Base-by-base conservation (phyloP, 495 filamentous ascomycete genomes). In the Trichoderma reesei region DNA sequence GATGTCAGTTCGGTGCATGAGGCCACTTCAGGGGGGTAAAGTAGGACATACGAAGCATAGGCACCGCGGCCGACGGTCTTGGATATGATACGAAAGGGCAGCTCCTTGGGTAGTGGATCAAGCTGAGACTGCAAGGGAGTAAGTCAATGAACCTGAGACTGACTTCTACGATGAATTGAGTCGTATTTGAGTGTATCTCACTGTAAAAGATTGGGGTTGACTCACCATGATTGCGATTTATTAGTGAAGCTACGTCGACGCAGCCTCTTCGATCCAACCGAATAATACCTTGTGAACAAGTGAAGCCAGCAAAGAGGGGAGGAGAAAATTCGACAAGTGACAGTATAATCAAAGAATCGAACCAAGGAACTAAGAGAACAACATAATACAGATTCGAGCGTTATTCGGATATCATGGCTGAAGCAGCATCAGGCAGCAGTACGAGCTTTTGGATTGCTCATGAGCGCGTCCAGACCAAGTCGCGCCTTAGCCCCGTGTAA, bases 11-110 rank as follows among this genome's bases (percentile, higher is more conserved):
- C 26, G 26, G 38, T 56, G 51, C 18, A 26, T 34, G 11, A 34
- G 3, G 41, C 11, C 11, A 11, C 54, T 38, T 64, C 56, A 59
- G 67, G 60, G 38, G 48, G 56, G 64, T 5, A 56, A 56, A 61
- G 63, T 11, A 10, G 36, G 9, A 78, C 88, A 76, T 75, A 97
- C 94, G 90, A 96, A 69, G 94, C 94, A 84, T 98, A 98, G 63
- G 94, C 94, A 66, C 94, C 94, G 74, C 89, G 85, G 51, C 94
- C 94, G 68, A 98, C 96, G 42, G 95, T 98, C 71, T 93, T 91
- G 38, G 92, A 96, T 68, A 98, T 84, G 72, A 98, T 87, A 64
- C 94, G 86, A 75, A 98, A 98, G 36, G 95, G 95, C 48, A 98
- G 80, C 68, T 96, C 84, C 66, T 70, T 82, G 42, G 94, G 94